Evolutionary conservation across 371 early-diverging fungal genomes (phyloP).

Genomic region (Encephalitozoon cuniculi): DNA sequence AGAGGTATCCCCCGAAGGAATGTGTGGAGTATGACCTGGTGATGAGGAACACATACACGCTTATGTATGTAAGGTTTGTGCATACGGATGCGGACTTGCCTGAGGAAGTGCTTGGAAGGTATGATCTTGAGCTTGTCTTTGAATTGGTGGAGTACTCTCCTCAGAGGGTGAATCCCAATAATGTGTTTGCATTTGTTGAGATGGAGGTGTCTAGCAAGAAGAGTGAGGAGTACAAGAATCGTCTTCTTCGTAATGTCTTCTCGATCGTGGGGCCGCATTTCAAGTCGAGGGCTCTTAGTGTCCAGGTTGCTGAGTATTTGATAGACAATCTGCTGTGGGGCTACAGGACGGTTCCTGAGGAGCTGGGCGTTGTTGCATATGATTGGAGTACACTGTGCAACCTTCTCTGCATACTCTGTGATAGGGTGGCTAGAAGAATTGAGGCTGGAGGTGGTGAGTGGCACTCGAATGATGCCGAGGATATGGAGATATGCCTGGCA

Average conservation of each 20-base stretch:
- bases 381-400: neutral
- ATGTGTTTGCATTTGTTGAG: neutral
- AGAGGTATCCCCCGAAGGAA: neutral
- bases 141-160: neutral
- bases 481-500: neutral
- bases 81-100: neutral
- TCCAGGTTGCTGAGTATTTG: neutral
- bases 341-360: neutral
- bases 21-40: neutral
- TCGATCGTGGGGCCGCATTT: neutral
- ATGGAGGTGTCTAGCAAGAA: neutral
- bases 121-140: neutral
- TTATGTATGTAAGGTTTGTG: neutral
- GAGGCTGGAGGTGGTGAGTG: neutral
- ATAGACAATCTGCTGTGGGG: neutral
- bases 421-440: neutral
- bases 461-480: neutral
- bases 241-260: neutral
- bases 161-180: neutral
- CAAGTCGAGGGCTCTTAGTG: neutral
- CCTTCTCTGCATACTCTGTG: neutral
- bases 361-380: neutral
- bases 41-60: constrained; percentile 6
- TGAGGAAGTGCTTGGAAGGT: neutral
- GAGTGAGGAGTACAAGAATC: neutral